Percentiles rank a stretch among this genome's conserved stretches.
These are phyloP conservation scores for Tulasnella sp. DNA, from an alignment of 768 basidiomycete genomes.

Conservation along the genomic window DNA sequence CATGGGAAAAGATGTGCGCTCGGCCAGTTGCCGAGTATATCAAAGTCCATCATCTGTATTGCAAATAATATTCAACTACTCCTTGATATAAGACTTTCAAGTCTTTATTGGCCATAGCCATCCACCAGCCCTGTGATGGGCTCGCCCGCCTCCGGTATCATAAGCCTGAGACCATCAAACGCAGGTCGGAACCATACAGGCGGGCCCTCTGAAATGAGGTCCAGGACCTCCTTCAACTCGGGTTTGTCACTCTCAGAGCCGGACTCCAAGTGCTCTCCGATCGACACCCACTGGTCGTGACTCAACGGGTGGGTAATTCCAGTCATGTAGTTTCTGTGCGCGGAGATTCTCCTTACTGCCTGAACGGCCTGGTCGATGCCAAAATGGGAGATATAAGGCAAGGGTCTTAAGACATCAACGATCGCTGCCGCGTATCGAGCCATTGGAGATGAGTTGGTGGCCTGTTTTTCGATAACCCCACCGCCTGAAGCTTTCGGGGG, in stretches of 20 bases:
- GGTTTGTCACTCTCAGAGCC: slow-evolving; percentile 24
- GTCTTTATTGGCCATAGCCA: slow-evolving; percentile 21
- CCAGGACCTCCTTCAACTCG: slow-evolving; percentile 30
- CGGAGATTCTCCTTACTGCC: slow-evolving; percentile 44
- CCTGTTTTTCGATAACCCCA: too few species aligned
- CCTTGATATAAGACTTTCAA: too few species aligned
- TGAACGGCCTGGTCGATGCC: slow-evolving; percentile 54
- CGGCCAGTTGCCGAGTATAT: slow-evolving; percentile 42
- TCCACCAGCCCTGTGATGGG: slow-evolving; percentile 36
- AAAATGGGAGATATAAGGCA: slow-evolving; percentile 65
- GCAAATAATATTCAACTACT: too few species aligned
- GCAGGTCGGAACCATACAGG: slow-evolving; percentile 56
- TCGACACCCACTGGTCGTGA: slow-evolving; percentile 65
- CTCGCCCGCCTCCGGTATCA: slow-evolving; percentile 31
- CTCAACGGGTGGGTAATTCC: slow-evolving; percentile 69
- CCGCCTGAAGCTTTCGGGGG: background rate
- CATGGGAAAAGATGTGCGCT: slow-evolving; percentile 42
- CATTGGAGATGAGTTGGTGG: background rate
- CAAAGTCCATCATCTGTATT: slow-evolving; percentile 36
- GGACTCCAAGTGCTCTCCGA: slow-evolving; percentile 38
- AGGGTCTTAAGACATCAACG: slow-evolving; percentile 63
- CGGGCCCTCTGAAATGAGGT: slow-evolving; percentile 37
- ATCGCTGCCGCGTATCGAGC: slow-evolving; percentile 41
- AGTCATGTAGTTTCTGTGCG: slow-evolving; percentile 53
- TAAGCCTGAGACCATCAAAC: slow-evolving; percentile 59